Evolutionary conservation across 2,329 filamentous ascomycete genomes (phyloP).

Genomic region (Penicillium hesseltinei): DNA sequence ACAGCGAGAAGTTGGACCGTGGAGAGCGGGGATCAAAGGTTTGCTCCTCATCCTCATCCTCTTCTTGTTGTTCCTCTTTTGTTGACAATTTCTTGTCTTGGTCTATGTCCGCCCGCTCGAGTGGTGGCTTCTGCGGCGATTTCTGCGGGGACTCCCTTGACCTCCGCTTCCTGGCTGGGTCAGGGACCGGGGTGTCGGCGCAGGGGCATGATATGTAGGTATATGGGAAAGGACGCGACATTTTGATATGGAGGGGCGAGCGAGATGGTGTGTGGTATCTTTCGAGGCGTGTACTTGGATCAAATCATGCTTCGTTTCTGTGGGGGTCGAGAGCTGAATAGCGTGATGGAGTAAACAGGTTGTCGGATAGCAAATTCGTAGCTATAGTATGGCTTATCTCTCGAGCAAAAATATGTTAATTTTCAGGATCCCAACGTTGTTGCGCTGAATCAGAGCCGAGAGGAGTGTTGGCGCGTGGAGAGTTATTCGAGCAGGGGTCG

Average conservation of each 20-base stretch:
- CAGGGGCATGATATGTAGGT: conserved; percentile 66
- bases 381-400: not conserved
- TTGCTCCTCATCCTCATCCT: conserved; percentile 67
- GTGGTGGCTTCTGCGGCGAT: conserved; percentile 26
- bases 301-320: conserved; percentile 22
- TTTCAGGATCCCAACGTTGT: not conserved
- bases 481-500: not conserved
- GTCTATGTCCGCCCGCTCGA: conserved; percentile 17
- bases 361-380: not conserved
- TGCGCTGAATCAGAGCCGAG: not conserved
- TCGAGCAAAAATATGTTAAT: not conserved
- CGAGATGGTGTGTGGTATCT: not conserved
- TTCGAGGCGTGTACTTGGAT: conserved; percentile 4
- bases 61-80: conserved; percentile 32
- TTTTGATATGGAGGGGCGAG: conserved; percentile 25
- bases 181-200: conserved; percentile 49
- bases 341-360: not conserved
- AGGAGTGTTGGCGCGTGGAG: not conserved
- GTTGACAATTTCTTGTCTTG: conserved; percentile 7
- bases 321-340: conserved; percentile 1
- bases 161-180: conserved; percentile 39
- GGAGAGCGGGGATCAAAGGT: conserved; percentile 84
- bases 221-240: conserved; percentile 61
- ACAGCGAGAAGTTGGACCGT: conserved; percentile 86
- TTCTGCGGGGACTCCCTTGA: conserved; percentile 38